Evolutionary conservation across 768 basidiomycete genomes (phyloP), one percentile per base, ranked within the genome.

Genomic region (Collybia nuda): DNA sequence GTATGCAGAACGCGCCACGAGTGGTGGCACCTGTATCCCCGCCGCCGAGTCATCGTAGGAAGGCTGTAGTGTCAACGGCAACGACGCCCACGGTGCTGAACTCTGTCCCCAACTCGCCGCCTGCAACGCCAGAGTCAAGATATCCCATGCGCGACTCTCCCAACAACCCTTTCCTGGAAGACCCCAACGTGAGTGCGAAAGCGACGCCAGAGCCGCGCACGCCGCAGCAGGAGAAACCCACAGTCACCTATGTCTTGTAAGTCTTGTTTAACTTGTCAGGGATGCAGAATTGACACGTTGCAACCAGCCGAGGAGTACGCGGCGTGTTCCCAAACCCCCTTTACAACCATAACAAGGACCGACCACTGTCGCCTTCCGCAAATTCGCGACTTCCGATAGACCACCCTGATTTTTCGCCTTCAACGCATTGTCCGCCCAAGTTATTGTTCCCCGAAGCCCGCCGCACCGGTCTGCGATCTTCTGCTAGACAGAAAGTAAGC

Each of bases 211-310:
- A 66, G 21, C 61, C 66, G 0, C 77, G 79, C 12, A 67, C 65
- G 39, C 67, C 62, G 5, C 60, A 60, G 32, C 70, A 75, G 28
- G 87, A 88, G 62, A 78, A 76, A 57, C 82, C 84, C 0, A 86
- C 77, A 2, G 69, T 89, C 45, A 81, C 81, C 22, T 86, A 85
- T 59, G 88, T 90, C 41, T 89, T 89, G 87, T 89, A 65, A 59
- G 86, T 80, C 3, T 6, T 18, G 3, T 47, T 8, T 29, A 22
- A 26, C 17, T 45, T 56, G 38, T 59, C 36, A 22, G 19, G n/a
- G 29, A 19, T 2, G 17, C 8, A 3, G 11, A 29, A 12, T 38
- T 40, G 5, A 22, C 35, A 21, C n/a, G 41, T 28, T 4, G 36
- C 40, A 37, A 46, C 37, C 55, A 89, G 87, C 74, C 88, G 88